Base-by-base conservation (phyloP, 768 basidiomycete genomes). In the Russula brevipes region DNA sequence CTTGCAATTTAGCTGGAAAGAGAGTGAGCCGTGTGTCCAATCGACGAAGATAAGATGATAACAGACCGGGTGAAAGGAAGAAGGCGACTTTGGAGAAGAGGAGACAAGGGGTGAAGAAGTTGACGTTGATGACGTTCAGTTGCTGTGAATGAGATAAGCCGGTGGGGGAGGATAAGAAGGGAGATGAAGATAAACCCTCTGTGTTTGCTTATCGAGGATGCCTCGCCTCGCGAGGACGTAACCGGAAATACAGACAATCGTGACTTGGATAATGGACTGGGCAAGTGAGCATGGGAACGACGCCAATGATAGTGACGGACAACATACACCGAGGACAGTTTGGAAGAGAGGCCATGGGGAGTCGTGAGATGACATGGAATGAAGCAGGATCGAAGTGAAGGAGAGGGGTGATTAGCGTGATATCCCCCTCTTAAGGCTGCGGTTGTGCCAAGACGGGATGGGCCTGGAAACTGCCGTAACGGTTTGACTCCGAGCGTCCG, bases 11-110 rank as follows among this genome's bases (percentile, higher is more conserved):
- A 49, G 81, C 87, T 88, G 69, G 39, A 49, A 39, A 17, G 39
- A 45, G 19, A 19, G 12, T 35, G 39, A 55, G 46, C 0, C 14
- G 19, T n/a, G 19, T 11, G 30, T 19, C 12, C 30, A 49, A 14
- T 12, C 0, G 38, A 19, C n/a, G 24, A 24, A 24, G 24, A 24
- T 9, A 2, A 16, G 16, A 44, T 9, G 17, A 19, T 12, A 4
- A 70, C 80, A 39, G 66, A 83, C 89, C 83, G 72, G 95, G 94
- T n/a, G 75, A 73, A 10, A 76, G 64, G 72, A 89, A 91, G 77
- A 95, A 96, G 0, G 95, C 96, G 24, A 98, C 94, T 76, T 97
- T 98, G 12, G 91, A 94, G 76, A 96, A 95, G 38, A 96, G 78
- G 6, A 95, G 82, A 0, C 89, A 87, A 0, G 91, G 89, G 0